Evolutionary conservation across 2,329 filamentous ascomycete genomes (phyloP).

Genomic region (Nothophaeocryptopus gaeumannii): DNA sequence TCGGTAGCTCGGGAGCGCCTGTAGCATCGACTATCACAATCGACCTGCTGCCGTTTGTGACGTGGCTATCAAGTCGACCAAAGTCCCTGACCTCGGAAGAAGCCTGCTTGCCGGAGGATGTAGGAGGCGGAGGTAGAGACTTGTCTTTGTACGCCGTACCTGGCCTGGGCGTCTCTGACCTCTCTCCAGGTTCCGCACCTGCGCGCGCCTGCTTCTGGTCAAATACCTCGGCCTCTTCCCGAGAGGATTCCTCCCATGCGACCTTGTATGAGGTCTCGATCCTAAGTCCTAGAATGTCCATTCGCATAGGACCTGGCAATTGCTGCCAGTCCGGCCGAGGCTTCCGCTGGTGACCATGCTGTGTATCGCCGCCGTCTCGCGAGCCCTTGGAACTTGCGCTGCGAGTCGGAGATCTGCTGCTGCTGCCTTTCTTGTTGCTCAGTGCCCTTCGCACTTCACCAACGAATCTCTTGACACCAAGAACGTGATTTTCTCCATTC

Average conservation of each 20-base stretch:
- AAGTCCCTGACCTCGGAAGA: slow-evolving; percentile 22
- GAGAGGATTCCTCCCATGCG: slow-evolving; percentile 17
- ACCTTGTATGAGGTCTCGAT: slow-evolving; percentile 30
- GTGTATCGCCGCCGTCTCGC: slow-evolving; percentile 5
- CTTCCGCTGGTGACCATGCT: slow-evolving; percentile 11
- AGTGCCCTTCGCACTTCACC: slow-evolving; percentile 81
- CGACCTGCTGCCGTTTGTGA: slow-evolving; percentile 81
- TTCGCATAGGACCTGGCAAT: slow-evolving; percentile 27
- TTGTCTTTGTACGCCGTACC: slow-evolving; percentile 14
- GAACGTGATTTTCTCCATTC: slow-evolving; percentile 42
- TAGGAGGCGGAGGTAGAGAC: slow-evolving; percentile 1
- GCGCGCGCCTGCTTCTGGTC: neutral
- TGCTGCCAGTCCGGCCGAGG: slow-evolving; percentile 27
- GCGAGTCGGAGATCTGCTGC: slow-evolving; percentile 19
- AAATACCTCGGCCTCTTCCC: slow-evolving; percentile 7
- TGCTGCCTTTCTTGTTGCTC: slow-evolving; percentile 49
- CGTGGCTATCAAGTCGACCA: slow-evolving; percentile 45
- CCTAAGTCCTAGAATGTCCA: slow-evolving; percentile 66
- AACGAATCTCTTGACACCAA: slow-evolving; percentile 81
- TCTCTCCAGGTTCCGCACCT: slow-evolving; percentile 3
- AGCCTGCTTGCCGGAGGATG: neutral
- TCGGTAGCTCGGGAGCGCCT: slow-evolving; percentile 47
- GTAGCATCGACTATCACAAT: slow-evolving; percentile 81
- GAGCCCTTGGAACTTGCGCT: slow-evolving; percentile 30
- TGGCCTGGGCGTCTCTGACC: slow-evolving; percentile 15